These are phyloP conservation scores for Lathyrus sativus DNA, from an alignment of 306 rosid species.

Conservation along the genomic window DNA sequence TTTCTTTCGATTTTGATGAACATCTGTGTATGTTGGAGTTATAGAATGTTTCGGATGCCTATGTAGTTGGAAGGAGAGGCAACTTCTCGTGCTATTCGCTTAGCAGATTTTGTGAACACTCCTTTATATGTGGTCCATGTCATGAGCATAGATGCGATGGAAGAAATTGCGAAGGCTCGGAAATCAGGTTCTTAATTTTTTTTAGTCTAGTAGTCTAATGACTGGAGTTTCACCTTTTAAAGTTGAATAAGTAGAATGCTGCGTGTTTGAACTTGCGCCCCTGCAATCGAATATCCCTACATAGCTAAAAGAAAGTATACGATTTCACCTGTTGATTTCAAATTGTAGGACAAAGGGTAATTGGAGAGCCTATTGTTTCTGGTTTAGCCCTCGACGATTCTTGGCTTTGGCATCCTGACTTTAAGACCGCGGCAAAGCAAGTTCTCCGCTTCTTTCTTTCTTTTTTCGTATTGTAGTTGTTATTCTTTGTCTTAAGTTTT, in stretches of 20 bases:
- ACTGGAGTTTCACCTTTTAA: too few species aligned
- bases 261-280: too few species aligned
- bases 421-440: conserved; percentile 78
- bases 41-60: background rate
- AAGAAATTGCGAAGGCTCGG: conserved; percentile 90
- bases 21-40: too few species aligned
- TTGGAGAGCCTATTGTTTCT: conserved; percentile 86
- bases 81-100: conserved; percentile 82
- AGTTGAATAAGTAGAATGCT: too few species aligned
- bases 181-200: conserved; percentile 61
- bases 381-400: conserved; percentile 91
- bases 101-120: conserved; percentile 80
- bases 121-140: conserved; percentile 94
- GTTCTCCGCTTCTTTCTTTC: conserved; percentile 24
- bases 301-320: background rate
- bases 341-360: conserved; percentile 74
- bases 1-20: background rate
- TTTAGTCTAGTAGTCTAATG: too few species aligned
- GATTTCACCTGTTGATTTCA: conserved; percentile 11
- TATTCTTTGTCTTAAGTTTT: conserved; percentile 14
- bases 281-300: too few species aligned
- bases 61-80: conserved; percentile 95
- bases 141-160: conserved; percentile 97
- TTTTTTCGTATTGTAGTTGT: conserved; percentile 12
- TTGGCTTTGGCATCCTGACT: conserved; percentile 91